Conservation (phyloP, 345 rosid genomes). For the Isatis tinctoria region DNA sequence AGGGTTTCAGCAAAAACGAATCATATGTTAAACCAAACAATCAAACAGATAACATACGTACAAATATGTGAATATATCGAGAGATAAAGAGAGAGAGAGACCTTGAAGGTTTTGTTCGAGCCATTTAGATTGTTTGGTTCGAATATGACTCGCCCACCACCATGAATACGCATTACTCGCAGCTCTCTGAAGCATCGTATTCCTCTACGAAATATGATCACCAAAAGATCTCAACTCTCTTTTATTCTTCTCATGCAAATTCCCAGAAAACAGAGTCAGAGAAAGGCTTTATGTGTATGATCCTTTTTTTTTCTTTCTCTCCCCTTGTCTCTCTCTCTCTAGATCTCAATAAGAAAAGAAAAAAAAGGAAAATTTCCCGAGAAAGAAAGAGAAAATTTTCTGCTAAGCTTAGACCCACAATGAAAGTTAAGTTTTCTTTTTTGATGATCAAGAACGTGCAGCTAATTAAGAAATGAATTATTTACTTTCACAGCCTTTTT, state of each 20-base stretch:
- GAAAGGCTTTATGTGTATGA: not conserved
- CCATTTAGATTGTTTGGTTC: conserved; percentile 99
- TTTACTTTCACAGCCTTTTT: not conserved
- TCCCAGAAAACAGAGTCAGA: conserved; percentile 2
- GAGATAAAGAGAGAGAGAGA: conserved; percentile 16
- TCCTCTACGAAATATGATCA: not conserved
- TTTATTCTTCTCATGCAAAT: conserved; percentile 14
- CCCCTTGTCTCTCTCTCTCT: not conserved
- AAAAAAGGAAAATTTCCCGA: not conserved
- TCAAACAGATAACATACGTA: not conserved
- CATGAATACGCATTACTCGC: conserved; percentile 99
- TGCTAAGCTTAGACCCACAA: conserved; percentile 22
- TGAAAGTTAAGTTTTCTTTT: not conserved
- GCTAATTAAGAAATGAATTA: conserved; percentile 1
- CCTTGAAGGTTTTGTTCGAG: conserved; percentile 97
- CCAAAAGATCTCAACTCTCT: not conserved
- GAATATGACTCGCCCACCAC: conserved; percentile 99
- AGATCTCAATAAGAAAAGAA: conserved; percentile 15
- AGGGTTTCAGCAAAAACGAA: not conserved
- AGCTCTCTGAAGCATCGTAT: conserved; percentile 87
- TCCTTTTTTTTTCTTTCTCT: not conserved
- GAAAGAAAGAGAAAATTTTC: conserved; percentile 9
- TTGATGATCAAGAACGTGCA: conserved; percentile 18
- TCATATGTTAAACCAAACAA: not conserved
- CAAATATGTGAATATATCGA: not conserved